Evolutionary conservation across 164 flowering plant species (phyloP).

Genomic region (Buxus sempervirens): DNA sequence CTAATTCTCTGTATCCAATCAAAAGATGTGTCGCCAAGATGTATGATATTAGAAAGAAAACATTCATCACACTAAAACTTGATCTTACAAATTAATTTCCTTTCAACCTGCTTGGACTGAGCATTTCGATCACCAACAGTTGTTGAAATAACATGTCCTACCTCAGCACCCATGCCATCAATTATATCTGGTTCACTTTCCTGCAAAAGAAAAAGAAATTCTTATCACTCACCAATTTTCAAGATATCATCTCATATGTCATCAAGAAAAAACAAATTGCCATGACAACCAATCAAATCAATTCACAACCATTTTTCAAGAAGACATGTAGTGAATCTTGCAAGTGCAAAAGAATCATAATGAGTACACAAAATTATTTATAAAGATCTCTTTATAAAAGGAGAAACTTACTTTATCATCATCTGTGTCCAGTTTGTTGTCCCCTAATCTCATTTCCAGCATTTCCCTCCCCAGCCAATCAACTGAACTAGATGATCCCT

Average conservation of each 20-base stretch:
- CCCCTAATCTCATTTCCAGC: slow-evolving; percentile 88
- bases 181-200: slow-evolving; percentile 87
- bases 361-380: neutral
- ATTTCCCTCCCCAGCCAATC: slow-evolving; percentile 90
- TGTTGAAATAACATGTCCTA: slow-evolving; percentile 82
- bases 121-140: slow-evolving; percentile 83
- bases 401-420: slow-evolving; percentile 62
- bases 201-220: slow-evolving; percentile 33
- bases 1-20: slow-evolving; percentile 52
- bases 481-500: slow-evolving; percentile 78
- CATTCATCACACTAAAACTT: neutral
- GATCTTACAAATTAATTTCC: slow-evolving; percentile 5
- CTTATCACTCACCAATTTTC: neutral
- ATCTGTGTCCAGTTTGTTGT: slow-evolving; percentile 56
- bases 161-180: slow-evolving; percentile 87
- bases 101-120: slow-evolving; percentile 74
- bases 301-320: too few relatives aligned
- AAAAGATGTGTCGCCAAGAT: neutral
- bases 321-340: neutral
- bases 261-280: neutral
- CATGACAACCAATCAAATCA: too few relatives aligned
- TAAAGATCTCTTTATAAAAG: neutral
- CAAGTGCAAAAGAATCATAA: slow-evolving; percentile 1
- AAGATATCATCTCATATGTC: neutral
- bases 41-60: slow-evolving; percentile 9